Evolutionary conservation across 805 yeast species (phyloP), one percentile per base, ranked within the genome.

Genomic region (Candida manassasensis): DNA sequence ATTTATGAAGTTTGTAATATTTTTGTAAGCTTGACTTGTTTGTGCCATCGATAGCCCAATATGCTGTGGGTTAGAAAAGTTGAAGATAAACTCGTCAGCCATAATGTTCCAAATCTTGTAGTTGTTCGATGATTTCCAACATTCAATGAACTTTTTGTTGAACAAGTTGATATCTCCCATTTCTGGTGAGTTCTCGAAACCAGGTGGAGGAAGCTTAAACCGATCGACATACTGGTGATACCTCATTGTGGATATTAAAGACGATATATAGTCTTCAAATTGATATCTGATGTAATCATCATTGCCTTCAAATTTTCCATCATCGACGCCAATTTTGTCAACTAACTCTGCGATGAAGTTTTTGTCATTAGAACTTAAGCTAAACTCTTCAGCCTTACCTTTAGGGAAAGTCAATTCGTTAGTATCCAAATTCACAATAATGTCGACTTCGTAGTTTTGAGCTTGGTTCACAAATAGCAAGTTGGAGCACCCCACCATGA

Each of bases 251-350:
- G 95, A 69, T 16, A 90, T 55, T 43, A 93, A 55, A 8, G 94
- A 86, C 39, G 83, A 72, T 17, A 89, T 59, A 52, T 93, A 93
- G 49, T 89, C 97, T 52, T 93, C 98, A 57, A 90, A 89, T 49
- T 80, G 87, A 60, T 79, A 73, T 35, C 97, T 63, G 21, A 93
- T 80, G 51, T 81, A 86, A 57, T 93, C 98, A 49, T 93, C 97
- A 45, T 59, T 61, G 4, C 72, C 69, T 8, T 61, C 38, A 42
- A 48, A 67, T 16, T 54, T 52, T 22, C 59, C 62, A 12, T 43
- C 45, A n/a, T 45, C 39, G 12, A 52, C 53, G 3, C 53, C 45
- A 14, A 84, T 87, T 4, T 73, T 69, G 24, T 56, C 51, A 3
- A 69, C 50, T 8, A 93, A 59, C 3, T 67, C 61, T 29, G 79